A percentile compares a stretch with the other conserved stretches of the same genome.
These are phyloP conservation scores for Cryptococcus deneoformans DNA, from an alignment of 1,284 basidiomycete species.

Conservation along the genomic window DNA sequence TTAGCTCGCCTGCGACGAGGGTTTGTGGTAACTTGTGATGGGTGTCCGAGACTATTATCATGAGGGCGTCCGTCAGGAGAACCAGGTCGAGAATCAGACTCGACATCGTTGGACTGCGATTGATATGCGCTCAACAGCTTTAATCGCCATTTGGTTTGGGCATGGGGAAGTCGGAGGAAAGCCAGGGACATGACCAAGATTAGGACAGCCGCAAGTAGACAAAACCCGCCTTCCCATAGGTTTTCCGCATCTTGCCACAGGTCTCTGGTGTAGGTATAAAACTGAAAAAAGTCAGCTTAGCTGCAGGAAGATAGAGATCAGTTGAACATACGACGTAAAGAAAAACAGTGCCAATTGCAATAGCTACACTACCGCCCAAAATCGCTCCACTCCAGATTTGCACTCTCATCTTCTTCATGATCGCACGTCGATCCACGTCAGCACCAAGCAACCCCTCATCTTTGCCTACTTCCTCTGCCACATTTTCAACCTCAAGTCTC, in stretches of 20 bases:
- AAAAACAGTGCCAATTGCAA: constrained; percentile 58
- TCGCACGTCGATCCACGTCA: constrained; percentile 7
- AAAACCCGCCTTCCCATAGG: constrained; percentile 64
- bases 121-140: constrained; percentile 76
- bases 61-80: not conserved
- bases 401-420: constrained; percentile 28
- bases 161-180: constrained; percentile 70
- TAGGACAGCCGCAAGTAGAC: constrained; percentile 60
- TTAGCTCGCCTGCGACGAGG: constrained; percentile 3
- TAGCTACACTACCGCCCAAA: constrained; percentile 66
- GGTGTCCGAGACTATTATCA: constrained; percentile 4
- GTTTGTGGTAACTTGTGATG: constrained; percentile 5
- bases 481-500: not conserved
- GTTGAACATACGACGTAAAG: constrained; percentile 45
- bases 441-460: not conserved
- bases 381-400: constrained; percentile 72
- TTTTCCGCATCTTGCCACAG: constrained; percentile 64
- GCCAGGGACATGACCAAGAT: constrained; percentile 63
- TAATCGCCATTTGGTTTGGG: constrained; percentile 80
- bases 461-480: not conserved
- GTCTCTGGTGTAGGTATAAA: constrained; percentile 53
- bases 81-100: constrained; percentile 8
- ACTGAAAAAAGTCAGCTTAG: constrained; percentile 21
- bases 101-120: constrained; percentile 27
- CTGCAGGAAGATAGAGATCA: not conserved